phyloP scores from a whole-genome alignment of 208 protist genomes.

The Leishmania lainsoni region DNA sequence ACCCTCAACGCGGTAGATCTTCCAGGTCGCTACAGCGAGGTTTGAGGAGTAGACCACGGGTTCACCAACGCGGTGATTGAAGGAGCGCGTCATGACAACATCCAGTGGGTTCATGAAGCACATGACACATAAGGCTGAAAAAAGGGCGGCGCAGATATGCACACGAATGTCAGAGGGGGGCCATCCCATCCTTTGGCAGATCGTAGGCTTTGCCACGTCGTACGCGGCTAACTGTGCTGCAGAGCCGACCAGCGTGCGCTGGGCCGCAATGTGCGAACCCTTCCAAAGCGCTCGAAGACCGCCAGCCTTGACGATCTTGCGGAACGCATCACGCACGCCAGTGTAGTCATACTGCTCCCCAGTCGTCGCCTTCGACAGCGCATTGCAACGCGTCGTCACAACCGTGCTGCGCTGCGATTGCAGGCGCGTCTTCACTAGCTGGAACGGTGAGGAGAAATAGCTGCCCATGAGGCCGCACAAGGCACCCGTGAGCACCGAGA shows the following conservation, averaged over 20 bases:
- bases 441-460: slow-evolving; percentile 56
- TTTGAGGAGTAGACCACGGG: slow-evolving; percentile 36
- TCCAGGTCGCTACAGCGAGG: slow-evolving; percentile 32
- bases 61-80: slow-evolving; percentile 37
- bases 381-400: slow-evolving; percentile 18
- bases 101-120: slow-evolving; percentile 61
- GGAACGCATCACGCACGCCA: slow-evolving; percentile 43
- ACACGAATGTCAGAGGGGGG: slow-evolving; percentile 42
- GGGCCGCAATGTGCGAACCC: slow-evolving; percentile 35
- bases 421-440: slow-evolving; percentile 75
- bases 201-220: slow-evolving; percentile 42
- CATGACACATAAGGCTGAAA: slow-evolving; percentile 36
- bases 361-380: slow-evolving; percentile 27
- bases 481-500: slow-evolving; percentile 18
- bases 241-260: slow-evolving; percentile 53
- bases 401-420: slow-evolving; percentile 55
- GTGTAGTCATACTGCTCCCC: slow-evolving; percentile 63
- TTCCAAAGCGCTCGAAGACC: slow-evolving; percentile 61
- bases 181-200: slow-evolving; percentile 18
- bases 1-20: slow-evolving; percentile 67
- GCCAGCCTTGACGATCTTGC: slow-evolving; percentile 36
- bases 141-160: slow-evolving; percentile 45
- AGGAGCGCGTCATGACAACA: slow-evolving; percentile 71
- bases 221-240: slow-evolving; percentile 57
- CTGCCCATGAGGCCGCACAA: slow-evolving; percentile 54